Percentiles rank a stretch among this genome's conserved stretches.
phyloP scores from a whole-genome alignment of 2,329 filamentous ascomycete species.

The Lachnellula subtilissima region DNA sequence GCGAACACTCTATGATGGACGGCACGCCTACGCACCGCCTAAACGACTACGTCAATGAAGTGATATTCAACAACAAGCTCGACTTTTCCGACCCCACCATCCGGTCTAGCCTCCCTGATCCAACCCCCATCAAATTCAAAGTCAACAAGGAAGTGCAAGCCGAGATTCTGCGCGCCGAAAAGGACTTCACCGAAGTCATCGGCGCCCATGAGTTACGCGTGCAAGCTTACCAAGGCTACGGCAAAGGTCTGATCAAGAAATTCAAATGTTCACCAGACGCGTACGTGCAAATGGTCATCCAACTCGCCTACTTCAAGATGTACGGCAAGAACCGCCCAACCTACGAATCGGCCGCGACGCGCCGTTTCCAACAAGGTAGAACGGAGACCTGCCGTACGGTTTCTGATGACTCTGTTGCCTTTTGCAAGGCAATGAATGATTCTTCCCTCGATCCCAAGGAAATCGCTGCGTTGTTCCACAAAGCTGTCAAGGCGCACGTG shows the following conservation, averaged over 20 bases:
- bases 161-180: conserved; percentile 73
- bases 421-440: conserved; percentile 83
- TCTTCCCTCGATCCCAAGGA: conserved; percentile 56
- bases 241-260: conserved; percentile 98
- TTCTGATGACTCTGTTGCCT: conserved; percentile 84
- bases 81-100: conserved; percentile 76
- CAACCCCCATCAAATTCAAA: conserved; percentile 71
- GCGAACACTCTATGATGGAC: conserved; percentile 99
- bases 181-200: conserved; percentile 78
- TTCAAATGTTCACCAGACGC: conserved; percentile 98
- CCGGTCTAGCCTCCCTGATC: conserved; percentile 80
- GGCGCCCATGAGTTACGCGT: conserved; percentile 85
- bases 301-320: conserved; percentile 98
- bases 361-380: conserved; percentile 91
- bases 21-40: conserved; percentile 95
- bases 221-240: conserved; percentile 94
- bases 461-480: conserved; percentile 71
- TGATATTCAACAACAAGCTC: conserved; percentile 91
- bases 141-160: conserved; percentile 67
- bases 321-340: conserved; percentile 96
- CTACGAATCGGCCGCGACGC: conserved; percentile 92
- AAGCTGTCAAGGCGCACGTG: conserved; percentile 74
- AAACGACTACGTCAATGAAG: conserved; percentile 88
- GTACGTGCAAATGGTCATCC: conserved; percentile 98
- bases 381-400: conserved; percentile 94